Conservation (phyloP, 2,329 filamentous ascomycete genomes). For the Neonectria ditissima region DNA sequence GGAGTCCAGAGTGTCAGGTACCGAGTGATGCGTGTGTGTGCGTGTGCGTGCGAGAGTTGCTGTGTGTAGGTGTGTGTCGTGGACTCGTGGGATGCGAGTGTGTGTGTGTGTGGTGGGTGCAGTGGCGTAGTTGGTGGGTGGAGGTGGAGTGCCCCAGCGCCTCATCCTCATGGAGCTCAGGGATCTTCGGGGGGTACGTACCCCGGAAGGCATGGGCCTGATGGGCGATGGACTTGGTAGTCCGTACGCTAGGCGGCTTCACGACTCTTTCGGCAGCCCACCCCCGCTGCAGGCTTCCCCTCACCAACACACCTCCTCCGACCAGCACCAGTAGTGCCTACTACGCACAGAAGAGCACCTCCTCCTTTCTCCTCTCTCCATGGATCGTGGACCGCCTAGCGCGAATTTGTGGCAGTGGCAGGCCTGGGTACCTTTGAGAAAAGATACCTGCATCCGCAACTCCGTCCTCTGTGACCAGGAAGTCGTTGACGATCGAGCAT, state of each 20-base stretch:
- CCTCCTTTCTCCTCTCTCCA: slow-evolving; percentile 17
- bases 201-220: not conserved
- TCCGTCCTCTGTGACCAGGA: slow-evolving; percentile 16
- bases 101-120: slow-evolving; percentile 10
- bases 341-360: not conserved
- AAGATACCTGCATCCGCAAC: slow-evolving; percentile 44
- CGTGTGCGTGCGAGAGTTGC: slow-evolving; percentile 9
- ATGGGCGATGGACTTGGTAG: not conserved
- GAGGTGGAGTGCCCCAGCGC: not conserved
- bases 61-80: slow-evolving; percentile 11
- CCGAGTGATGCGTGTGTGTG: slow-evolving; percentile 2
- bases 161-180: slow-evolving; percentile 25
- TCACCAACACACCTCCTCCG: slow-evolving; percentile 27
- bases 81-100: not conserved
- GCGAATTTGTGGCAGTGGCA: slow-evolving; percentile 32
- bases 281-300: slow-evolving; percentile 40
- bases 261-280: slow-evolving; percentile 6
- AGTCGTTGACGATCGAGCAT: slow-evolving; percentile 17
- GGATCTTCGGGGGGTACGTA: not conserved
- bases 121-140: slow-evolving; percentile 17
- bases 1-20: not conserved
- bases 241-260: slow-evolving; percentile 1
- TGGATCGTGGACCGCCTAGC: slow-evolving; percentile 30
- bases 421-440: slow-evolving; percentile 33
- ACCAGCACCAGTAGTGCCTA: not conserved